Evolutionary conservation across 164 flowering plant species (phyloP).

Genomic region (Annona squamosa): DNA sequence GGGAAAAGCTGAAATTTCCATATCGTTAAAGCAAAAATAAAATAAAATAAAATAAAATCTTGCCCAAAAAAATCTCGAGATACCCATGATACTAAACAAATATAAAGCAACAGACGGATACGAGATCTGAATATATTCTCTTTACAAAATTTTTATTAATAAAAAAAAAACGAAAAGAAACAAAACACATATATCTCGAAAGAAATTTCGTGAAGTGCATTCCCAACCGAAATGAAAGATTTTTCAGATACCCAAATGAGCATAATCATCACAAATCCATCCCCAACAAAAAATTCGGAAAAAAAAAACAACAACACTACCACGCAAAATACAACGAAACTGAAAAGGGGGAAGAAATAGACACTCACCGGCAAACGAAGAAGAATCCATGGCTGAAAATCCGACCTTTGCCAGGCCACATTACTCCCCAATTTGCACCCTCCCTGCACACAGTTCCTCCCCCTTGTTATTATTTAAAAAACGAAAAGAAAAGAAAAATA

Average conservation of each 20-base stretch:
- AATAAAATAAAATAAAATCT: background rate
- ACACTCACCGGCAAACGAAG: conserved; percentile 36
- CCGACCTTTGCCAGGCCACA: conserved; percentile 20
- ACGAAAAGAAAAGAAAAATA: background rate
- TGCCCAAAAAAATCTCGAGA: background rate
- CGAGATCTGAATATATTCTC: too few relatives aligned
- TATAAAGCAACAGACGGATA: background rate
- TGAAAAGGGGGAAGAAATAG: background rate
- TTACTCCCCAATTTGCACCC: conserved; percentile 26
- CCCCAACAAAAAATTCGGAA: background rate
- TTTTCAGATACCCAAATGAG: conserved; percentile 15
- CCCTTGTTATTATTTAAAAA: background rate
- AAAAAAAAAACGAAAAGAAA: background rate
- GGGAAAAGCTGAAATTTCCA: too few relatives aligned
- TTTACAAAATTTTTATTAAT: background rate
- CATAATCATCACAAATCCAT: conserved; percentile 7
- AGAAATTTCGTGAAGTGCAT: background rate
- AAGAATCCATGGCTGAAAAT: conserved; percentile 30
- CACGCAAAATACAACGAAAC: background rate
- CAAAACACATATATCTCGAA: background rate
- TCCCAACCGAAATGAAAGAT: background rate
- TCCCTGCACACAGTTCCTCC: conserved; percentile 23
- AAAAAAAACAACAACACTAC: conserved; percentile 5
- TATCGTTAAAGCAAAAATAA: too few relatives aligned
- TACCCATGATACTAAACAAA: background rate